phyloP scores from a whole-genome alignment of 2,329 filamentous ascomycete species.

The Stemphylium beticola region DNA sequence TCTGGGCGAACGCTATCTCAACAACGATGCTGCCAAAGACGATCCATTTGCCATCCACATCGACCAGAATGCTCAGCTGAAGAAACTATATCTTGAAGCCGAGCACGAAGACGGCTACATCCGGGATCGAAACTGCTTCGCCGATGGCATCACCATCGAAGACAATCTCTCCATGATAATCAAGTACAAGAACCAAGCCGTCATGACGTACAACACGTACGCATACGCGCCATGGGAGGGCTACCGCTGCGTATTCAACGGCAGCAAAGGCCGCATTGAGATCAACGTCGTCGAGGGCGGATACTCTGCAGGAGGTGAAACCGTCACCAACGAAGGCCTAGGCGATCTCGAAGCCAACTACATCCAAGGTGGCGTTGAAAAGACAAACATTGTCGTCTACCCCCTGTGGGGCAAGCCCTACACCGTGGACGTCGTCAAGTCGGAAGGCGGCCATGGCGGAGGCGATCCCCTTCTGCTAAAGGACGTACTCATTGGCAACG shows the following conservation, averaged over 20 bases:
- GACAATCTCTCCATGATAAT: conserved; percentile 69
- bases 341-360: conserved; percentile 7
- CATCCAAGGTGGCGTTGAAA: conserved; percentile 6
- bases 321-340: conserved; percentile 4
- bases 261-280: conserved; percentile 64
- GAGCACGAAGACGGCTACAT: conserved; percentile 69
- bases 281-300: conserved; percentile 67
- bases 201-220: conserved; percentile 65
- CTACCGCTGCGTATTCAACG: conserved; percentile 64
- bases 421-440: conserved; percentile 60
- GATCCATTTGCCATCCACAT: conserved; percentile 67
- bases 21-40: conserved; percentile 57
- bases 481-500: conserved; percentile 62
- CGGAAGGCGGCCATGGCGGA: conserved; percentile 64
- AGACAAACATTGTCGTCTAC: conserved; percentile 53
- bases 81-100: conserved; percentile 66
- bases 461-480: conserved; percentile 64
- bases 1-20: conserved; percentile 60
- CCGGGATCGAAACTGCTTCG: conserved; percentile 67
- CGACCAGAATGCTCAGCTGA: conserved; percentile 60
- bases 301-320: conserved; percentile 62
- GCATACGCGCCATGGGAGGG: conserved; percentile 70
- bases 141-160: conserved; percentile 68
- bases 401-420: conserved; percentile 62
- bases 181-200: conserved; percentile 62